phyloP scores from a whole-genome alignment of 805 yeast genomes.

The Starmerella scarabaei region DNA sequence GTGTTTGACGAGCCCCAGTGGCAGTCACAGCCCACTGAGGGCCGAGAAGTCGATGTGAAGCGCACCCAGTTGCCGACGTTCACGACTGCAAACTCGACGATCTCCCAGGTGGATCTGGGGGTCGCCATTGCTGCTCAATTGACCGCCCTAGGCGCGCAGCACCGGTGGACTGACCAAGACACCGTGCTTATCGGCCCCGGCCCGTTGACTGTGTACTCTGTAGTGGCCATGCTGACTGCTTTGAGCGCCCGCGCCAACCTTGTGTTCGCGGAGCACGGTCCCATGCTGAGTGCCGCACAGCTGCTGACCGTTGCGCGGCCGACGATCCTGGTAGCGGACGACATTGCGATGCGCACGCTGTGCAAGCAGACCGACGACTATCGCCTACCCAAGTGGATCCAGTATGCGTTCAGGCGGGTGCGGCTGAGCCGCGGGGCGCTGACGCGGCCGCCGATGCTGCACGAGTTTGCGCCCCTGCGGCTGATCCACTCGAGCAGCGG shows the following conservation, averaged over 20 bases:
- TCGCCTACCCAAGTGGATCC: constrained; percentile 12
- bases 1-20: neutral
- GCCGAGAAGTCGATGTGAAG: constrained; percentile 1
- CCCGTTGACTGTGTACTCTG: constrained; percentile 20
- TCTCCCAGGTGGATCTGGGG: constrained; percentile 23
- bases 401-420: constrained; percentile 11
- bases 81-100: neutral
- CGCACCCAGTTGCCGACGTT: too few species aligned
- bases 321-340: constrained; percentile 25
- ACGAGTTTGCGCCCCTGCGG: constrained; percentile 22
- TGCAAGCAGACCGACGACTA: constrained; percentile 20
- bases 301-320: constrained; percentile 21
- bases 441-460: constrained; percentile 18
- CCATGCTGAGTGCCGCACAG: constrained; percentile 18
- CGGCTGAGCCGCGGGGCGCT: constrained; percentile 24
- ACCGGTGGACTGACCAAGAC: constrained; percentile 24
- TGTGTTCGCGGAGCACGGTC: constrained; percentile 16
- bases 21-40: neutral
- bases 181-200: constrained; percentile 25
- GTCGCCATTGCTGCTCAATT: constrained; percentile 29
- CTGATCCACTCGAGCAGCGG: constrained; percentile 23
- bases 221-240: constrained; percentile 26
- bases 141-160: constrained; percentile 24
- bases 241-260: constrained; percentile 21
- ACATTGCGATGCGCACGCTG: constrained; percentile 23